Evolutionary conservation across 805 yeast genomes (phyloP).

Genomic region (Yamadazyma kitorensis): DNA sequence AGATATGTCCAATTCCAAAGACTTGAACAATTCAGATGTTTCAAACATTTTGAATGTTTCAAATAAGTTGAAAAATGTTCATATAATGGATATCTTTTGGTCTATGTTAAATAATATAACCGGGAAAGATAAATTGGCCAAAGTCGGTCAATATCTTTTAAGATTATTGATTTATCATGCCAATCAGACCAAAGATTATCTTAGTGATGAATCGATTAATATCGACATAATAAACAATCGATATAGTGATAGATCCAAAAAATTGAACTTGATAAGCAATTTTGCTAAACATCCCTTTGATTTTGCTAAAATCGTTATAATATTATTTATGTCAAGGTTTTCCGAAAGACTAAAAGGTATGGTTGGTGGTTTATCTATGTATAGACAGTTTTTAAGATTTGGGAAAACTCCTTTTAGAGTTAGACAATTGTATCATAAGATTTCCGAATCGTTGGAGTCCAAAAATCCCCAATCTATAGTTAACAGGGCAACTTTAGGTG

Average conservation of each 20-base stretch:
- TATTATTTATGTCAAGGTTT: slow-evolving; percentile 39
- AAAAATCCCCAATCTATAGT: slow-evolving; percentile 19
- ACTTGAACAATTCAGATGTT: slow-evolving; percentile 1
- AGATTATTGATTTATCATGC: slow-evolving; percentile 52
- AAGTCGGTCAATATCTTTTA: slow-evolving; percentile 56
- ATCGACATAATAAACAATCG: slow-evolving; percentile 26
- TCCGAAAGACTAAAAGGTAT: slow-evolving; percentile 40
- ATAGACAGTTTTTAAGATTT: slow-evolving; percentile 66
- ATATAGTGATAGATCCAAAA: slow-evolving; percentile 31
- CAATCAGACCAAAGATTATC: slow-evolving; percentile 30
- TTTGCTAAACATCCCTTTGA: slow-evolving; percentile 36
- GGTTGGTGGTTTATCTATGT: slow-evolving; percentile 48
- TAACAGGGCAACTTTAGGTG: slow-evolving; percentile 47
- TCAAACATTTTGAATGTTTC: no score
- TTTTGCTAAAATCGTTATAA: slow-evolving; percentile 31
- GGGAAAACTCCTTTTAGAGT: slow-evolving; percentile 67
- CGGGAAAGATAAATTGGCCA: slow-evolving; percentile 73
- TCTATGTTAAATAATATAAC: slow-evolving; percentile 48
- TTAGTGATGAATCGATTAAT: slow-evolving; percentile 34
- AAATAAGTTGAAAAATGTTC: no score
- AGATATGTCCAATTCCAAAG: slow-evolving; percentile 4
- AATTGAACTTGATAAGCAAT: slow-evolving; percentile 30
- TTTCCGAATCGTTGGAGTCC: slow-evolving; percentile 16
- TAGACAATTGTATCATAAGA: slow-evolving; percentile 31
- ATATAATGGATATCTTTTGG: slow-evolving; percentile 43